phyloP scores from a whole-genome alignment of 1,284 basidiomycete genomes.

The Malassezia cuniculi region DNA sequence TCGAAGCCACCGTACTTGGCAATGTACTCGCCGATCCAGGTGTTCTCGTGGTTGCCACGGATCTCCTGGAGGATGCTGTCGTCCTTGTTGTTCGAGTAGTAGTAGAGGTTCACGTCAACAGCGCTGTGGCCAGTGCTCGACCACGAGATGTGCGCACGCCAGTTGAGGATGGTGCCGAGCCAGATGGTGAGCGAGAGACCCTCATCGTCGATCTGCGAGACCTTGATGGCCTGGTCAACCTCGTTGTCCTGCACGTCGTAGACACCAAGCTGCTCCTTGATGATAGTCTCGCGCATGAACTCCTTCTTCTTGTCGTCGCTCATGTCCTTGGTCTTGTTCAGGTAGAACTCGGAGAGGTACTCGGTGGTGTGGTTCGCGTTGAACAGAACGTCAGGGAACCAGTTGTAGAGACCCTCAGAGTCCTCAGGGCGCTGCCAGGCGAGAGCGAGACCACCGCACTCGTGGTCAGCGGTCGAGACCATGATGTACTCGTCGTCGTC shows the following conservation, averaged over 20 bases:
- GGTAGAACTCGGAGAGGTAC: slow-evolving; percentile 24
- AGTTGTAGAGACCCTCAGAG: slow-evolving; percentile 19
- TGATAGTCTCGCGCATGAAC: slow-evolving; percentile 22
- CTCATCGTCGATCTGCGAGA: slow-evolving; percentile 16
- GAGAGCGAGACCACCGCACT: slow-evolving; percentile 39
- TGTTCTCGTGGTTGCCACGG: slow-evolving; percentile 32
- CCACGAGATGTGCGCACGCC: slow-evolving; percentile 32
- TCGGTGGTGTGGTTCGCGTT: slow-evolving; percentile 34
- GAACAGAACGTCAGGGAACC: slow-evolving; percentile 34
- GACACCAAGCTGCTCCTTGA: slow-evolving; percentile 21
- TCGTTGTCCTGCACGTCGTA: slow-evolving; percentile 25
- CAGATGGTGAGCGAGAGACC: slow-evolving; percentile 15
- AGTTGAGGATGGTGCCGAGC: slow-evolving; percentile 25
- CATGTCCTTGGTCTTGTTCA: slow-evolving; percentile 19
- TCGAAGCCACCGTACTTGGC: slow-evolving; percentile 20
- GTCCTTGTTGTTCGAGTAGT: slow-evolving; percentile 17
- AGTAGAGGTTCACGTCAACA: slow-evolving; percentile 26
- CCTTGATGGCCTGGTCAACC: slow-evolving; percentile 17
- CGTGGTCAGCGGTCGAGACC: slow-evolving; percentile 38
- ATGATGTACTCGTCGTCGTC: slow-evolving; percentile 27
- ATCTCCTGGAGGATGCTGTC: background rate
- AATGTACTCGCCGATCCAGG: slow-evolving; percentile 30
- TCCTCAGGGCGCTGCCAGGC: slow-evolving; percentile 24
- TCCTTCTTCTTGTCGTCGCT: slow-evolving; percentile 14
- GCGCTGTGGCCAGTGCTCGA: slow-evolving; percentile 25